phyloP scores from a whole-genome alignment of 208 protist species.

The Trypanosoma theileri region DNA sequence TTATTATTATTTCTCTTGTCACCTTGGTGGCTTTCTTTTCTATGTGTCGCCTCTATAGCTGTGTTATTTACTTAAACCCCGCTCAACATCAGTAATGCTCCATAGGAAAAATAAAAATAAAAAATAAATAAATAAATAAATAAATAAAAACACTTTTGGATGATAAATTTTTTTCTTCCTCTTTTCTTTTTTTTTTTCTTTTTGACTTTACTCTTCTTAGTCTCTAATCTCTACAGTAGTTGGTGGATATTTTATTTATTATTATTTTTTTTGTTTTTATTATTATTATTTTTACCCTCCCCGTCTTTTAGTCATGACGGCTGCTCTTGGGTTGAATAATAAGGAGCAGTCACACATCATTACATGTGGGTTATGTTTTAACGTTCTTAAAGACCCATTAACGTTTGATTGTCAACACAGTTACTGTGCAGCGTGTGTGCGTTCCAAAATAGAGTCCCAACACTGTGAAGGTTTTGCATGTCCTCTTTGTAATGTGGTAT shows the following conservation, averaged over 20 bases:
- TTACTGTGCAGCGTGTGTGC: conserved; percentile 64
- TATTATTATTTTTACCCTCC: background rate
- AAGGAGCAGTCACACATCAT: conserved; percentile 32
- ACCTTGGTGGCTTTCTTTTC: too few species aligned
- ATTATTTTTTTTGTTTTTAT: conserved; percentile 17
- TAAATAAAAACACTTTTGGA: background rate
- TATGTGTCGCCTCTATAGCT: too few species aligned
- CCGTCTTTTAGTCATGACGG: conserved; percentile 2
- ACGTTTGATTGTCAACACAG: conserved; percentile 60
- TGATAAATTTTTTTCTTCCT: conserved; percentile 5
- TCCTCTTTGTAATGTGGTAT: conserved; percentile 48
- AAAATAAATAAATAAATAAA: background rate
- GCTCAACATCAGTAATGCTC: background rate
- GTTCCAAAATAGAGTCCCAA: conserved; percentile 33
- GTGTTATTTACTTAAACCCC: too few species aligned
- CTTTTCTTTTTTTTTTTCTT: conserved; percentile 13
- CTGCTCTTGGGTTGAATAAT: background rate
- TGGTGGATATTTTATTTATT: conserved; percentile 15
- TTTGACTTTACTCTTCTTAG: background rate
- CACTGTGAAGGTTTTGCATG: conserved; percentile 48
- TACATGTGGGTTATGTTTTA: conserved; percentile 80
- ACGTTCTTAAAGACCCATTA: conserved; percentile 49
- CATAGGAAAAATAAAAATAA: background rate
- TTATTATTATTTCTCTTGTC: too few species aligned
- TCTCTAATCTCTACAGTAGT: conserved; percentile 8